phyloP scores from a whole-genome alignment of 345 rosid genomes.

The Aquilaria yunnanensis region DNA sequence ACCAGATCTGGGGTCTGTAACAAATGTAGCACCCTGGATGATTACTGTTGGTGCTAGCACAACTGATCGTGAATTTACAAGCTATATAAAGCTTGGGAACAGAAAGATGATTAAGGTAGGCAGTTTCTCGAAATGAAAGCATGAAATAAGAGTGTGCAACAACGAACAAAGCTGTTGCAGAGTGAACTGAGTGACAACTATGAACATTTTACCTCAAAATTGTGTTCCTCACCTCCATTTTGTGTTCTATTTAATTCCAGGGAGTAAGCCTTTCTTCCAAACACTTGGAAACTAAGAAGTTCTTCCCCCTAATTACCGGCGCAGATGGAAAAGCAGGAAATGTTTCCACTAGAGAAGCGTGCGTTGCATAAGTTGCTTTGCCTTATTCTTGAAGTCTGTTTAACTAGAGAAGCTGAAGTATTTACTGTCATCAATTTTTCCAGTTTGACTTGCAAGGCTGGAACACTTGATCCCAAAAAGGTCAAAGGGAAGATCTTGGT shows the following conservation, averaged over 20 bases:
- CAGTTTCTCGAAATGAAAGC: neutral
- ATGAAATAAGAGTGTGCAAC: too few relatives aligned
- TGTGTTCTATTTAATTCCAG: slow-evolving; percentile 19
- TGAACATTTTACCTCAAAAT: too few relatives aligned
- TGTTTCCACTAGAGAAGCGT: slow-evolving; percentile 35
- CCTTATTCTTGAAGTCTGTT: neutral
- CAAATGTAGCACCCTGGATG: slow-evolving; percentile 70
- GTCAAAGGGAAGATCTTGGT: slow-evolving; percentile 60
- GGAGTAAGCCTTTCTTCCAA: slow-evolving; percentile 53
- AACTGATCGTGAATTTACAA: slow-evolving; percentile 55
- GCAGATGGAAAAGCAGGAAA: slow-evolving; percentile 31
- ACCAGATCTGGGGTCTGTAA: slow-evolving; percentile 43
- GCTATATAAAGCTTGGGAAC: slow-evolving; percentile 39
- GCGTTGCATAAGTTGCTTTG: slow-evolving; percentile 16
- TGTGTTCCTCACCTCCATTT: neutral
- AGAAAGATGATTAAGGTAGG: slow-evolving; percentile 41
- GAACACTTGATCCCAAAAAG: slow-evolving; percentile 43
- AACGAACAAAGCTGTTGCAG: too few relatives aligned
- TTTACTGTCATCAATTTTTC: neutral
- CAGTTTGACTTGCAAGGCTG: slow-evolving; percentile 34
- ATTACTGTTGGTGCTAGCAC: slow-evolving; percentile 78
- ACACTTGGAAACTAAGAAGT: slow-evolving; percentile 26
- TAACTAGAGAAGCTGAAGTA: neutral
- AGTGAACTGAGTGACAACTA: neutral
- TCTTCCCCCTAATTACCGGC: slow-evolving; percentile 46